These are phyloP conservation scores for Parasitella parasitica DNA, from an alignment of 371 early-diverging fungal genomes.

Conservation along the genomic window DNA sequence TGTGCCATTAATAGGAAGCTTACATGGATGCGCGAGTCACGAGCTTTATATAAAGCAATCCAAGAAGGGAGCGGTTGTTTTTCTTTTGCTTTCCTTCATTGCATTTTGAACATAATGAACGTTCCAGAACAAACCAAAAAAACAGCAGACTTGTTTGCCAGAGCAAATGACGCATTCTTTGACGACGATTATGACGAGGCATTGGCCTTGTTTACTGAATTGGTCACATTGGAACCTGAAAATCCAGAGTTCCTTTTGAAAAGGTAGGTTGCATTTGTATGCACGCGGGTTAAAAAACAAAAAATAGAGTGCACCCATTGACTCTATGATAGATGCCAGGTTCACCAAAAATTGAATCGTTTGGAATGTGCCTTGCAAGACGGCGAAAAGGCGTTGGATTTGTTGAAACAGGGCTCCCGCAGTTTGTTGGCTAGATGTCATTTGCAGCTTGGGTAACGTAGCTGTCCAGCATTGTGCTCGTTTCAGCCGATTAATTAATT, in stretches of 20 bases:
- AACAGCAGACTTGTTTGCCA: conserved; percentile 76
- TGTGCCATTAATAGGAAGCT: no score
- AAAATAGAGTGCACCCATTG: no score
- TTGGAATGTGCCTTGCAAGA: conserved; percentile 61
- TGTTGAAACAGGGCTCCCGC: conserved; percentile 55
- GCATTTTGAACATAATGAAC: conserved; percentile 1
- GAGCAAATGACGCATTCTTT: conserved; percentile 84
- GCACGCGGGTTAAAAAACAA: not conserved
- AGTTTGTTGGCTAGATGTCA: conserved; percentile 66
- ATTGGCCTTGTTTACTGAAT: conserved; percentile 69
- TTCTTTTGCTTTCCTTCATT: not conserved
- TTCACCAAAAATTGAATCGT: conserved; percentile 63
- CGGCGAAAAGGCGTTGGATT: conserved; percentile 56
- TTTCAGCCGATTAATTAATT: not conserved
- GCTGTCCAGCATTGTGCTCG: not conserved
- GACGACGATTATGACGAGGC: conserved; percentile 82
- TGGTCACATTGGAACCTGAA: conserved; percentile 73
- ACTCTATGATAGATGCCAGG: conserved; percentile 48
- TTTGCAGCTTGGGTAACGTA: conserved; percentile 57
- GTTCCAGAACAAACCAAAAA: conserved; percentile 18
- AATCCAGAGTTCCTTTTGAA: conserved; percentile 66
- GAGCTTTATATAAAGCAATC: no score
- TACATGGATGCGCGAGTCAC: not conserved
- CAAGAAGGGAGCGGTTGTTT: no score
- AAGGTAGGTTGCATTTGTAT: conserved; percentile 36